These are phyloP conservation scores for Dissoconium aciculare DNA, from an alignment of 2,329 filamentous ascomycete species.

Conservation along the genomic window DNA sequence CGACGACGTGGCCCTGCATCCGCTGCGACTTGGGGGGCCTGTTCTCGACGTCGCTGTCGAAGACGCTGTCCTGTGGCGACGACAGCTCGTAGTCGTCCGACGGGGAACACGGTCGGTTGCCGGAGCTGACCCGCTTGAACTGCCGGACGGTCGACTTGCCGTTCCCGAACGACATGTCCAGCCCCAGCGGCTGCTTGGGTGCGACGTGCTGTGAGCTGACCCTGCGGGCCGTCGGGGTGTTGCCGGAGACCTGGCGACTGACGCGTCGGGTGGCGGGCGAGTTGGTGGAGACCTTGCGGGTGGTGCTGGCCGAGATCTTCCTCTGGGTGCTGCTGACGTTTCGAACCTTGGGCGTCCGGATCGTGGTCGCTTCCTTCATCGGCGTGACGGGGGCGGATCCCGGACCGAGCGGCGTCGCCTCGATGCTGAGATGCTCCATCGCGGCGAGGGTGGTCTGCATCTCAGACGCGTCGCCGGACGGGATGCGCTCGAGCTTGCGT, in stretches of 20 bases:
- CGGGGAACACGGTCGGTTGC: constrained; percentile 12
- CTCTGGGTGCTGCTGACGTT: constrained; percentile 19
- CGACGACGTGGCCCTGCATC: no score
- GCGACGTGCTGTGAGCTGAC: constrained; percentile 26
- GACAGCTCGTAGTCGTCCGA: constrained; percentile 10
- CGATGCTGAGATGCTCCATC: constrained; percentile 29
- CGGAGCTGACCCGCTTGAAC: constrained; percentile 66
- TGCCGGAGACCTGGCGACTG: constrained; percentile 22
- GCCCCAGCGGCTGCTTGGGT: constrained; percentile 60
- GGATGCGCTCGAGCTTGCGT: constrained; percentile 33
- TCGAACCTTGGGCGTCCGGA: constrained; percentile 23
- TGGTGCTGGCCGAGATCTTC: constrained; percentile 27
- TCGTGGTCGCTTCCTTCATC: constrained; percentile 22
- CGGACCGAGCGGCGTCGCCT: constrained; percentile 28
- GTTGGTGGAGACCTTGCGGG: constrained; percentile 20
- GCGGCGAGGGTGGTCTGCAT: constrained; percentile 25
- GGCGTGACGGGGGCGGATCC: constrained; percentile 11
- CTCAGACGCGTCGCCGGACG: constrained; percentile 25
- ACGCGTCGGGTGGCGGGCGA: constrained; percentile 18
- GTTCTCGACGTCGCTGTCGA: constrained; percentile 47
- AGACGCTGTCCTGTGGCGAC: constrained; percentile 19
- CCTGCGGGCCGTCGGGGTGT: constrained; percentile 30
- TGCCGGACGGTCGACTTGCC: constrained; percentile 80
- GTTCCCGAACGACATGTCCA: constrained; percentile 89
- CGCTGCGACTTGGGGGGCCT: constrained; percentile 34